phyloP scores from a whole-genome alignment of 2,329 filamentous ascomycete genomes.

The Alternaria incomplexa region DNA sequence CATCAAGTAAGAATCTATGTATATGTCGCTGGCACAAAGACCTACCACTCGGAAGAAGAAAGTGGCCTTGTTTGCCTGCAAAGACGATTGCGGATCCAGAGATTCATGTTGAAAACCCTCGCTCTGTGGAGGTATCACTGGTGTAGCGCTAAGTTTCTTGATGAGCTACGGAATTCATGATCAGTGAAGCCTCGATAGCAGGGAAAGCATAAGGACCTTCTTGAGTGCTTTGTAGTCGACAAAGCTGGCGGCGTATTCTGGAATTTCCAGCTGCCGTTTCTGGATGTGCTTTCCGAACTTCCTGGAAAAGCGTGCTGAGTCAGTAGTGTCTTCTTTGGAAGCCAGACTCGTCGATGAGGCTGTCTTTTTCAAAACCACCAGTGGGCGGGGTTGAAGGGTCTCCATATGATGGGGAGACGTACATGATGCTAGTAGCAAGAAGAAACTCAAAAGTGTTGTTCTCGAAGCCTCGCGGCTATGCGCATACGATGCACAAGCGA shows the following conservation, averaged over 20 bases:
- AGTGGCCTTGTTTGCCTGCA: constrained; percentile 96
- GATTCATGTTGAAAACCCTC: constrained; percentile 57
- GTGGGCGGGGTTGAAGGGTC: constrained; percentile 35
- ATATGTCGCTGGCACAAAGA: not conserved
- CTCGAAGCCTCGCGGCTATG: constrained; percentile 28
- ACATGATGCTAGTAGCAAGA: constrained; percentile 43
- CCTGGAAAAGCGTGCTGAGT: constrained; percentile 63
- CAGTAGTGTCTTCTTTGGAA: constrained; percentile 47
- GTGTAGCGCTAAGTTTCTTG: constrained; percentile 94
- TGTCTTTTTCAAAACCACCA: constrained; percentile 40
- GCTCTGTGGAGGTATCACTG: constrained; percentile 78
- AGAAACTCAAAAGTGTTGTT: constrained; percentile 25
- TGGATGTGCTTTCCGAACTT: constrained; percentile 99
- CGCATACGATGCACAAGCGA: constrained; percentile 40
- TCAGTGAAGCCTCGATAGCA: constrained; percentile 8
- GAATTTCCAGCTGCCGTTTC: constrained; percentile 97
- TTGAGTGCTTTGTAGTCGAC: constrained; percentile 99
- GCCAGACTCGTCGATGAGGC: constrained; percentile 44
- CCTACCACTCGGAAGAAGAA: constrained; percentile 97
- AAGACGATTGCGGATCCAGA: constrained; percentile 80
- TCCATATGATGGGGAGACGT: constrained; percentile 46
- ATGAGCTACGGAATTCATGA: constrained; percentile 72
- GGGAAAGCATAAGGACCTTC: constrained; percentile 68
- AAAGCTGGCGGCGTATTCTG: constrained; percentile 98
- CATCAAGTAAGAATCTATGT: constrained; percentile 8